These are phyloP conservation scores for Calonectria hongkongensis DNA, from an alignment of 2,329 filamentous ascomycete species.

Conservation along the genomic window DNA sequence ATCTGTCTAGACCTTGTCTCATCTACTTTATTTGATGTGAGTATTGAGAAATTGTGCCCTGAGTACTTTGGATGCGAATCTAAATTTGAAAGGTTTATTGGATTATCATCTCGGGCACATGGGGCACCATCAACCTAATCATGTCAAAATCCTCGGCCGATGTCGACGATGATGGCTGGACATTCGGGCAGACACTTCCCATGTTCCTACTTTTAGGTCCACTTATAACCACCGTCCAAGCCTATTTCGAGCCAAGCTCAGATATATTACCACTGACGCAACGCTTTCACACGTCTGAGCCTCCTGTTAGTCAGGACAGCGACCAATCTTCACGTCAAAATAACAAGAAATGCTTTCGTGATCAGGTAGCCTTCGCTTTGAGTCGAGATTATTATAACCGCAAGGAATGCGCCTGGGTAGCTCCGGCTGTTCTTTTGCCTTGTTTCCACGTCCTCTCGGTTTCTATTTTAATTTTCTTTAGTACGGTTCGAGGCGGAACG, in stretches of 20 bases:
- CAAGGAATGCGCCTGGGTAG: not conserved
- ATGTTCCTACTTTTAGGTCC: conserved; percentile 5
- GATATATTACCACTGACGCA: not conserved
- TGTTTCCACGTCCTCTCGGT: conserved; percentile 8
- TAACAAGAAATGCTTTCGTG: not conserved
- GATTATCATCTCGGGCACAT: not conserved
- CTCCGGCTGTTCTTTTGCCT: not conserved
- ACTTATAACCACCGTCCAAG: not conserved
- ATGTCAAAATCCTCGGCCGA: not conserved
- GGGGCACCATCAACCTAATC: conserved; percentile 7
- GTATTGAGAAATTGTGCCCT: not conserved
- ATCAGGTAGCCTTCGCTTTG: not conserved
- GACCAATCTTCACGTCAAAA: not conserved
- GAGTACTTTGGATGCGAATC: not conserved
- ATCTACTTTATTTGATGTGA: conserved; percentile 13
- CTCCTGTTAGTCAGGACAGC: not conserved
- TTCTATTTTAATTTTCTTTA: conserved; percentile 5
- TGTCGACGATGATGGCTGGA: conserved; percentile 26
- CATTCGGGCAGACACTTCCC: conserved; percentile 34
- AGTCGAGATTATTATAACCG: not conserved
- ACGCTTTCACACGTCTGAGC: not conserved
- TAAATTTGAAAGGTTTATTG: conserved; percentile 9
- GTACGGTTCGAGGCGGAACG: not conserved
- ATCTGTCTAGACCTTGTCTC: not conserved
- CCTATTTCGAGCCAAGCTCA: not conserved